Conservation (phyloP, 805 yeast species). For the Jamesozyma piceae region DNA sequence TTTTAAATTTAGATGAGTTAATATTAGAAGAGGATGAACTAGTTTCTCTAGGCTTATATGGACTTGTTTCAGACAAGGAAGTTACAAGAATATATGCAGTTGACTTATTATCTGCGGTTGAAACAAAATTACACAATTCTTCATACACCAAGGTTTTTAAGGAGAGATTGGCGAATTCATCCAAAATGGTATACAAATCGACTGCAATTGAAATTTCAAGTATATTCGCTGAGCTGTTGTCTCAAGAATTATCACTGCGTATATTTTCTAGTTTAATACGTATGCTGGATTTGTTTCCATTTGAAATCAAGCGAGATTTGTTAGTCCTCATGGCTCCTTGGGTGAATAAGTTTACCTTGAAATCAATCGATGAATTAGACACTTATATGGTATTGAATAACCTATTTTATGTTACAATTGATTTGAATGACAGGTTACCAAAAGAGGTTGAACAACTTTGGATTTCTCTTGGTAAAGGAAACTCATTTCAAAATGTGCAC, state of each 20-base stretch:
- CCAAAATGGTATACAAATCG: constrained; percentile 77
- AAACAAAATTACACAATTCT: constrained; percentile 46
- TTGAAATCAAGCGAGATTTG: constrained; percentile 62
- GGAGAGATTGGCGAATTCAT: constrained; percentile 63
- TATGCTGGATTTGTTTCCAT: constrained; percentile 51
- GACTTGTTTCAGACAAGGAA: constrained; percentile 63
- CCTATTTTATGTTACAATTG: constrained; percentile 74
- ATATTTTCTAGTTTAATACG: constrained; percentile 66
- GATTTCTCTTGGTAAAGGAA: constrained; percentile 83
- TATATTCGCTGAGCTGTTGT: constrained; percentile 51
- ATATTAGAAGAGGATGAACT: constrained; percentile 54
- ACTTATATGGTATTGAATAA: constrained; percentile 68
- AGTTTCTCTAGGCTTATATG: constrained; percentile 65
- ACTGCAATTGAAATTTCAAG: constrained; percentile 74
- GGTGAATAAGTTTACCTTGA: constrained; percentile 75
- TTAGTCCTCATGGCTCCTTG: constrained; percentile 79
- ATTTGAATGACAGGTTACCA: constrained; percentile 62
- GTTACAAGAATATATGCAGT: constrained; percentile 68
- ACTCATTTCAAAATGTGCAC: constrained; percentile 57
- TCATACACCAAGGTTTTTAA: constrained; percentile 48
- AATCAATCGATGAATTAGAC: constrained; percentile 36
- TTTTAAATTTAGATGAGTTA: constrained; percentile 40
- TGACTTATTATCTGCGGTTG: constrained; percentile 57
- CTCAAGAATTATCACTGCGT: constrained; percentile 48
- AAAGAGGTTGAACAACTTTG: constrained; percentile 90